A percentile compares a stretch with the other conserved stretches of the same genome.
Evolutionary conservation across 306 rosid genomes (phyloP).

Genomic region (Morella rubra): DNA sequence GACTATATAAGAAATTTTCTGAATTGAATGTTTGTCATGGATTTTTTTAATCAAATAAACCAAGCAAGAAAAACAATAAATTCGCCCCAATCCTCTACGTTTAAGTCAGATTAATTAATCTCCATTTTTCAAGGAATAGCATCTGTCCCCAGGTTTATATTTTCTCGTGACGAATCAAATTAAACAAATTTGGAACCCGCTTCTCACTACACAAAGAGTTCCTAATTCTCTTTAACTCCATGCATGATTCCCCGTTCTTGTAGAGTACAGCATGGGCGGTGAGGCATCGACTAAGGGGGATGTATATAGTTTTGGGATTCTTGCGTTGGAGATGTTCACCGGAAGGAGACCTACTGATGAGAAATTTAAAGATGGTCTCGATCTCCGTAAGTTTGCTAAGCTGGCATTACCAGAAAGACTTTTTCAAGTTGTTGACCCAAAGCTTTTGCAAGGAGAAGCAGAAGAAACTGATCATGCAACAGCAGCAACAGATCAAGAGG

Average conservation of each 20-base stretch:
- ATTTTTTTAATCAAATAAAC: too few relatives aligned
- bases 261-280: conserved; percentile 37
- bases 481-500: neutral
- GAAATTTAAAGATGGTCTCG: conserved; percentile 28
- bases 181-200: too few relatives aligned
- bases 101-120: too few relatives aligned
- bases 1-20: too few relatives aligned
- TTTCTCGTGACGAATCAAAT: neutral
- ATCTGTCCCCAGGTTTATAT: too few relatives aligned
- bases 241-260: neutral
- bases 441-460: conserved; percentile 24
- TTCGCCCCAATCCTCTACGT: too few relatives aligned
- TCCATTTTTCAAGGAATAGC: too few relatives aligned
- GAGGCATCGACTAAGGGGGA: conserved; percentile 35
- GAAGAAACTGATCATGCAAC: neutral
- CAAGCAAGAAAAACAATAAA: too few relatives aligned
- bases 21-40: too few relatives aligned
- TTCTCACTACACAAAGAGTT: too few relatives aligned
- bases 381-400: conserved; percentile 27
- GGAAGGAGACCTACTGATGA: conserved; percentile 38
- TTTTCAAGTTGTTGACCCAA: conserved; percentile 31
- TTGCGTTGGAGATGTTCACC: conserved; percentile 28
- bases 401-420: conserved; percentile 27
- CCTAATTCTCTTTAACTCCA: too few relatives aligned
- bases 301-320: conserved; percentile 42